phyloP scores from a whole-genome alignment of 1,284 basidiomycete species.

The Puccinia hordei region DNA sequence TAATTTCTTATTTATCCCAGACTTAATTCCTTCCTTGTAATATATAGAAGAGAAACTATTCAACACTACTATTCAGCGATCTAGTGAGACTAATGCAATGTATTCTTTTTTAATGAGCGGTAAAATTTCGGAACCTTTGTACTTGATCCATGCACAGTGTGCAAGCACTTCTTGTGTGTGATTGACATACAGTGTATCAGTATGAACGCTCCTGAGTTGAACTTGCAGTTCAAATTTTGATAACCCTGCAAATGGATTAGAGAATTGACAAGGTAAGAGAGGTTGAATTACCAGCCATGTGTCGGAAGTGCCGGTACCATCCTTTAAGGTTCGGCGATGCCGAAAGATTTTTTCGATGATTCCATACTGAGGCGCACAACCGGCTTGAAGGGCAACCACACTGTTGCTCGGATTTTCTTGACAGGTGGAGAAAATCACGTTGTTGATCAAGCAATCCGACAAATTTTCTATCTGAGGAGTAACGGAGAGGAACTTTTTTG shows the following conservation, averaged over 20 bases:
- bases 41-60: background rate
- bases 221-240: constrained; percentile 13
- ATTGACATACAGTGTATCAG: background rate
- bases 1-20: no score
- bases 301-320: background rate
- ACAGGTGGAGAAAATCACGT: background rate
- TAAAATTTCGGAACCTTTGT: constrained; percentile 12
- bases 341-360: constrained; percentile 28
- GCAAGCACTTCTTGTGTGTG: constrained; percentile 22
- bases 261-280: constrained; percentile 13
- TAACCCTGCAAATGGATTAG: constrained; percentile 36
- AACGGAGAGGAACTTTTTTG: background rate
- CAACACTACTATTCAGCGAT: background rate
- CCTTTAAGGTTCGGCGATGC: background rate
- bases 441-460: background rate
- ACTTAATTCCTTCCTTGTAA: background rate
- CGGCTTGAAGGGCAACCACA: constrained; percentile 12
- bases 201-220: constrained; percentile 6
- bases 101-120: constrained; percentile 2
- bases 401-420: constrained; percentile 30
- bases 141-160: constrained; percentile 46
- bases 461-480: constrained; percentile 4
- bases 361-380: constrained; percentile 3
- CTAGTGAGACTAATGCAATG: constrained; percentile 7
- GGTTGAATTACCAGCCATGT: constrained; percentile 26